Base-by-base conservation (phyloP, 345 rosid genomes). In the Raphanus raphanistrum region DNA sequence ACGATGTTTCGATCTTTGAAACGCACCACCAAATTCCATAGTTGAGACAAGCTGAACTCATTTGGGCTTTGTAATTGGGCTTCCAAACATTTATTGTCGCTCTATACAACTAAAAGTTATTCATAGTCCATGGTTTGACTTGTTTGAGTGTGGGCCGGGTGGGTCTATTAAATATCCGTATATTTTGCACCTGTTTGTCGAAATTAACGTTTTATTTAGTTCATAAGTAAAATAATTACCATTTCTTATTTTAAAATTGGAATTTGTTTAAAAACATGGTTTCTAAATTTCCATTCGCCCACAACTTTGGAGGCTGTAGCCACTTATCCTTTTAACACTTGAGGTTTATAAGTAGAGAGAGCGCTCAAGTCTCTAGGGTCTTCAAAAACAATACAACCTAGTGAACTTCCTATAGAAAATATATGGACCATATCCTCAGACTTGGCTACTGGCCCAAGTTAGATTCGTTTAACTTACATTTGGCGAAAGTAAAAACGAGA, bases 1-100 rank as follows among this genome's bases (percentile, higher is more conserved):
- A 89, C 87, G 60, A 88, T 87, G 32, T 87, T 89, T 79, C 87
- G 90, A 85, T 6, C 86, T 90, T 81, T 89, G 85, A 63, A 90
- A 90, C 75, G 88, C 80, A 70, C 93, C 90, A 59, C 93, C 93
- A 66, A 87, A 68, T 87, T 83, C 91, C 93, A 89, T 36, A 89
- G 71, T 81, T 89, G 93, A 71, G 93, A 89, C 72, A 89, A 71
- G 81, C 93, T 87, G 79, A 89, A 89, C 70, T 89, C 90, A 80
- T 85, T 86, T 45, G 87, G 71, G 75, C 73, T 86, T 62, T 87
- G 87, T 43, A 87, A 84, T 79, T 85, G 85, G 26, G 93, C 88
- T 80, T 86, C 91, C 93, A 87, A 10, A 89, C 93, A 60, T 89
- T 89, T 57, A 89, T 86, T 26, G 88, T 21, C 65, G 87, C 93